Conservation (phyloP, 345 rosid species). For the Toxicodendron radicans region DNA sequence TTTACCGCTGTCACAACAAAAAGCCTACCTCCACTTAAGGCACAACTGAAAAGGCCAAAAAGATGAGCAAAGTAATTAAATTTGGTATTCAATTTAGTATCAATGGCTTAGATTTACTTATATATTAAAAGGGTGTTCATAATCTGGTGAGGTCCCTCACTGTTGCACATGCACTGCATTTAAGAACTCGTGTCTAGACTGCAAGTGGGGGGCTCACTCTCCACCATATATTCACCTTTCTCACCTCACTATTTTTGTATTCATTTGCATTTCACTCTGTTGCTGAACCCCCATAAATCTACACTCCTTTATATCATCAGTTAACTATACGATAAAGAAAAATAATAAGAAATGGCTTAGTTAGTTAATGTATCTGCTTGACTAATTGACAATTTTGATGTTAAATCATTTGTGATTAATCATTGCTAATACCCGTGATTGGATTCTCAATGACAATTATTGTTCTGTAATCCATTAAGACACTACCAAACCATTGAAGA, state of each 20-base stretch:
- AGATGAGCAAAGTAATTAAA: background rate
- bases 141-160: slow-evolving; percentile 25
- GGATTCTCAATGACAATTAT: slow-evolving; percentile 14
- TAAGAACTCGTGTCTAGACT: slow-evolving; percentile 16
- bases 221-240: background rate
- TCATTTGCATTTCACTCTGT: background rate
- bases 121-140: slow-evolving; percentile 1
- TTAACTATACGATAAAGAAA: background rate
- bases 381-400: background rate
- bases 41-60: background rate
- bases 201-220: slow-evolving; percentile 21
- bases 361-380: background rate
- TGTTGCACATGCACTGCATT: slow-evolving; percentile 50
- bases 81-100: background rate
- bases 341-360: background rate
- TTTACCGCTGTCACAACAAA: slow-evolving; percentile 36
- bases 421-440: slow-evolving; percentile 23
- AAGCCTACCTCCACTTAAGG: slow-evolving; percentile 24
- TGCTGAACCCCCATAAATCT: slow-evolving; percentile 3
- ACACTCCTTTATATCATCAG: background rate
- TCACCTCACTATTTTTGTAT: slow-evolving; percentile 14
- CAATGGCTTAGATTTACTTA: slow-evolving; percentile 14
- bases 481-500: no score
- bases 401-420: slow-evolving; percentile 17
- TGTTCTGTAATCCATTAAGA: background rate